Evolutionary conservation across 768 basidiomycete species (phyloP).

Genomic region (Naematelia aurantialba): DNA sequence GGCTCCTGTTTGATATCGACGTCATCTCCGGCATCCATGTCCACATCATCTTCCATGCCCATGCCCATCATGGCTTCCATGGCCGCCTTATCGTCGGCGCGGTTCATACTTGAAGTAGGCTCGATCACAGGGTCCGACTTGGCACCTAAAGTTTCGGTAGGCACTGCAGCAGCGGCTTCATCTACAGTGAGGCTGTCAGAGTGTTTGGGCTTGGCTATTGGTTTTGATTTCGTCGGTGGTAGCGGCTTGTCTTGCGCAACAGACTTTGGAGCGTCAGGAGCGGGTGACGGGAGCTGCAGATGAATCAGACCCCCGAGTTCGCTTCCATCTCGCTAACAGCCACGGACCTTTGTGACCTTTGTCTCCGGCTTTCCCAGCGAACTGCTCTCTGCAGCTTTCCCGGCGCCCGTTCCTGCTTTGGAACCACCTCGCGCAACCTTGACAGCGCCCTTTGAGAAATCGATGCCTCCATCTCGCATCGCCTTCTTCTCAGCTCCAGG

Average conservation of each 20-base stretch:
- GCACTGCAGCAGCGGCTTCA: slow-evolving; percentile 17
- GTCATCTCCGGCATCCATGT: slow-evolving; percentile 5
- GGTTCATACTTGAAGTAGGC: slow-evolving; percentile 27
- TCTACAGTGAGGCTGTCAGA: slow-evolving; percentile 27
- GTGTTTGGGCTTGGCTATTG: slow-evolving; percentile 20
- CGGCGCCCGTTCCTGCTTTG: neutral
- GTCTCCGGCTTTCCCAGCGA: neutral
- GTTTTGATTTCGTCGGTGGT: too few relatives aligned
- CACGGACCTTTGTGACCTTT: neutral
- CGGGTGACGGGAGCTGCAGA: neutral
- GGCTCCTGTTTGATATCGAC: neutral
- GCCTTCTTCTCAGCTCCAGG: slow-evolving; percentile 8
- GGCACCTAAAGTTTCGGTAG: neutral
- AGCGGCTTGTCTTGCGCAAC: neutral
- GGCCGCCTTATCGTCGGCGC: slow-evolving; percentile 33
- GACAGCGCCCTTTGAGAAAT: neutral
- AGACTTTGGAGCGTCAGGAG: neutral
- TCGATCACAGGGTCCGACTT: slow-evolving; percentile 3
- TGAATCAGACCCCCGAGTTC: neutral
- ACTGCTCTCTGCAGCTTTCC: neutral
- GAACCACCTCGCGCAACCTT: neutral
- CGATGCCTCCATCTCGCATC: slow-evolving; percentile 39
- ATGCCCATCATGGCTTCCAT: slow-evolving; percentile 48
- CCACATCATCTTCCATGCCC: slow-evolving; percentile 28
- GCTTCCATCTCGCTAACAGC: neutral